These are phyloP conservation scores for Kernera saxatilis DNA, from an alignment of 345 rosid species.

Conservation along the genomic window DNA sequence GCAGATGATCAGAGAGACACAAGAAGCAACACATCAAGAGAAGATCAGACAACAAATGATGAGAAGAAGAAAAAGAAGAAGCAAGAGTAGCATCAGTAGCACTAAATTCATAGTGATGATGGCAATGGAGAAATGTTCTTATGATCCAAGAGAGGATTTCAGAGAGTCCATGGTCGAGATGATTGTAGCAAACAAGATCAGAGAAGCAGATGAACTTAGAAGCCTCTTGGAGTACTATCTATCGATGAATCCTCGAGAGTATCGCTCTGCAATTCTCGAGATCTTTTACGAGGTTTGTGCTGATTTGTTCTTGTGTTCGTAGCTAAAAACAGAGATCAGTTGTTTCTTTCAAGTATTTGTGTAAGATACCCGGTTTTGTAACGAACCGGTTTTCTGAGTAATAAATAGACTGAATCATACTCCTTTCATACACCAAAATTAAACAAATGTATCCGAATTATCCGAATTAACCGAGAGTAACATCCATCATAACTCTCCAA, in stretches of 20 bases:
- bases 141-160: slow-evolving; percentile 74
- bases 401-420: slow-evolving; percentile 1
- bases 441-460: neutral
- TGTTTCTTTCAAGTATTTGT: slow-evolving; percentile 6
- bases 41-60: slow-evolving; percentile 25
- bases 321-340: slow-evolving; percentile 22
- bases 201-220: slow-evolving; percentile 63
- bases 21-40: slow-evolving; percentile 36
- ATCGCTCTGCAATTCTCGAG: slow-evolving; percentile 56
- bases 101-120: slow-evolving; percentile 75
- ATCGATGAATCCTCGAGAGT: slow-evolving; percentile 66
- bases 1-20: slow-evolving; percentile 65
- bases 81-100: slow-evolving; percentile 24
- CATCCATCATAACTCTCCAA: neutral
- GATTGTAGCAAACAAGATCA: slow-evolving; percentile 58
- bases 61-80: slow-evolving; percentile 30
- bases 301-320: slow-evolving; percentile 48
- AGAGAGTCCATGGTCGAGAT: slow-evolving; percentile 76
- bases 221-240: slow-evolving; percentile 74
- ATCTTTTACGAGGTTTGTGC: slow-evolving; percentile 80
- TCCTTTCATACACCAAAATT: neutral
- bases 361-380: slow-evolving; percentile 8
- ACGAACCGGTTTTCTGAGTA: neutral
- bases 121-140: slow-evolving; percentile 77
- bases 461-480: neutral